Percentiles rank a stretch among this genome's conserved stretches.
Evolutionary conservation across 306 rosid genomes (phyloP).

Genomic region (Arachis stenosperma): DNA sequence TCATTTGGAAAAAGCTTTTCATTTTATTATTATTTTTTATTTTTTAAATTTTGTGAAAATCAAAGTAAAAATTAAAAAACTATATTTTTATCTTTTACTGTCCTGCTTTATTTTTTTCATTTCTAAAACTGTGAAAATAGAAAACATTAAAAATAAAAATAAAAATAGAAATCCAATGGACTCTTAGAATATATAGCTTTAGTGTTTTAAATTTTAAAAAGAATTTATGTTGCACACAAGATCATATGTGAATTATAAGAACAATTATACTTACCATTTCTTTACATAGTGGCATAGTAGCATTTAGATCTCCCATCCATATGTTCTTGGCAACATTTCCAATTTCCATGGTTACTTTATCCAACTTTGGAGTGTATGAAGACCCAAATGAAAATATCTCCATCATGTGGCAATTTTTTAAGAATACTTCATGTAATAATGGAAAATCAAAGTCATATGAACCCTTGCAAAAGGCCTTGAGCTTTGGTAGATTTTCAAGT

Average conservation of each 20-base stretch:
- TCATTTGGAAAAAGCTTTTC: too few species aligned
- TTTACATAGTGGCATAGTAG: constrained; percentile 17
- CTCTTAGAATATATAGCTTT: too few species aligned
- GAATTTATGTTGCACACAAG: too few species aligned
- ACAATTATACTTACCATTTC: constrained; percentile 27
- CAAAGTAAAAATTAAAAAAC: too few species aligned
- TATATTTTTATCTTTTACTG: too few species aligned
- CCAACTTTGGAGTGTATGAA: constrained; percentile 25
- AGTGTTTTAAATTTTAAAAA: too few species aligned
- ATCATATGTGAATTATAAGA: background rate
- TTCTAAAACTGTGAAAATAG: too few species aligned
- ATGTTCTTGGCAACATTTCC: constrained; percentile 10
- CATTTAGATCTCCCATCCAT: constrained; percentile 36
- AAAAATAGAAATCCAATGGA: too few species aligned
- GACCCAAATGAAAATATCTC: constrained; percentile 22
- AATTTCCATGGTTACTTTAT: constrained; percentile 23
- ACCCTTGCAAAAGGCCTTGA: constrained; percentile 28
- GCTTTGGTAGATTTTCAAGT: constrained; percentile 18
- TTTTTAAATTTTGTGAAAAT: too few species aligned
- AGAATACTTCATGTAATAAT: constrained; percentile 13
- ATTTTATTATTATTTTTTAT: too few species aligned
- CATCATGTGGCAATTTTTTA: constrained; percentile 30
- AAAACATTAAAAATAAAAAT: too few species aligned
- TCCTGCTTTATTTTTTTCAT: too few species aligned
- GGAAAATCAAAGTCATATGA: constrained; percentile 32